These are phyloP conservation scores for Phytophthora sp. DNA, from an alignment of 352 stramenopile genomes.

Conservation along the genomic window DNA sequence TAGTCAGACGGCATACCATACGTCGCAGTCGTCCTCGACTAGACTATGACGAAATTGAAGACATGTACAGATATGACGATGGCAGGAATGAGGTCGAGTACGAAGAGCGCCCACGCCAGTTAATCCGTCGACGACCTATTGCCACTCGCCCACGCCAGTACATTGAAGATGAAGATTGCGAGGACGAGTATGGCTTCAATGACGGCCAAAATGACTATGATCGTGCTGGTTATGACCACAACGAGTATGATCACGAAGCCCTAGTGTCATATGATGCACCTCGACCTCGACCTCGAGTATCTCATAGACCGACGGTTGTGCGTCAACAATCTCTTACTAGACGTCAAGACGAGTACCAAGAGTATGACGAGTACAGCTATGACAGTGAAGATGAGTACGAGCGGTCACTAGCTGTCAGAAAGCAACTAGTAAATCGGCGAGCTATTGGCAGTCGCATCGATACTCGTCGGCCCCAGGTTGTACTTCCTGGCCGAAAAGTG, in stretches of 20 bases:
- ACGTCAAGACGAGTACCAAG: slow-evolving; percentile 13
- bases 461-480: not conserved
- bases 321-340: slow-evolving; percentile 17
- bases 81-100: slow-evolving; percentile 14
- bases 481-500: slow-evolving; percentile 31
- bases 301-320: slow-evolving; percentile 16
- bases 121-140: slow-evolving; percentile 15
- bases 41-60: slow-evolving; percentile 24
- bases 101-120: slow-evolving; percentile 11
- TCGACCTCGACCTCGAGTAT: slow-evolving; percentile 11
- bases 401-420: slow-evolving; percentile 8
- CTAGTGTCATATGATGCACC: slow-evolving; percentile 7
- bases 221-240: too few species aligned
- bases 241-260: slow-evolving; percentile 17
- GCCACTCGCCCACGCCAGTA: slow-evolving; percentile 18
- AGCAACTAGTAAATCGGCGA: slow-evolving; percentile 28
- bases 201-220: slow-evolving; percentile 8
- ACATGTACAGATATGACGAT: slow-evolving; percentile 24
- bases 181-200: not conserved
- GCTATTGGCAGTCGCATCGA: slow-evolving; percentile 5
- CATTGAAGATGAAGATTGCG: slow-evolving; percentile 26
- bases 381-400: slow-evolving; percentile 21
- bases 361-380: slow-evolving; percentile 23
- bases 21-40: slow-evolving; percentile 23
- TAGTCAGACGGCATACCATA: slow-evolving; percentile 18